Conservation (phyloP, 2,329 filamentous ascomycete genomes). For the Botrytis aclada region DNA sequence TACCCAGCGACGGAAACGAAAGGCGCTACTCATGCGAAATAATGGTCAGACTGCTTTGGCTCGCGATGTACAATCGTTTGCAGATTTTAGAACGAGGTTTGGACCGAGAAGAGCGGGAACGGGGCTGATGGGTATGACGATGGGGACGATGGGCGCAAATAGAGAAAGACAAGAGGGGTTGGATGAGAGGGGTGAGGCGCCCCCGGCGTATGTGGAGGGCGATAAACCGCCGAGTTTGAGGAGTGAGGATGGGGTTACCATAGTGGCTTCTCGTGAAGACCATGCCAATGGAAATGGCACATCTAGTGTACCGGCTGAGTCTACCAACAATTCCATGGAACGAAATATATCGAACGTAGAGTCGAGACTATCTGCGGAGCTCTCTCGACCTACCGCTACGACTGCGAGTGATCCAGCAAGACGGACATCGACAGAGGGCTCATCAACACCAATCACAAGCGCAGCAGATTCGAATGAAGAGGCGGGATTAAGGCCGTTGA, state of each 20-base stretch:
- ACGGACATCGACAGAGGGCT: neutral
- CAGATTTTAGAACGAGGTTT: constrained; percentile 19
- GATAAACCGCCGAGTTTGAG: constrained; percentile 34
- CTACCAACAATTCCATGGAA: neutral
- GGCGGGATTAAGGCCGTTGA: constrained; percentile 25
- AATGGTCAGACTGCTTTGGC: constrained; percentile 36
- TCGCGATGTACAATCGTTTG: constrained; percentile 32
- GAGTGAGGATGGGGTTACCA: constrained; percentile 11
- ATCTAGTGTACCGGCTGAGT: neutral
- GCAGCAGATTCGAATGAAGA: constrained; percentile 1
- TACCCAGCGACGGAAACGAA: constrained; percentile 39
- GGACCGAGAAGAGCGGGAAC: constrained; percentile 22
- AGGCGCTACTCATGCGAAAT: constrained; percentile 22
- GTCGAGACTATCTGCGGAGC: constrained; percentile 13
- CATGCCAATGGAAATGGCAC: neutral
- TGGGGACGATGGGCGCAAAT: neutral
- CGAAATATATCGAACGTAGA: neutral
- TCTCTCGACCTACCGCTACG: neutral
- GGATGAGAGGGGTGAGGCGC: constrained; percentile 62
- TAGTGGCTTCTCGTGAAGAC: neutral
- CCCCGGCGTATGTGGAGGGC: constrained; percentile 54
- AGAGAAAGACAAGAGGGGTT: constrained; percentile 50
- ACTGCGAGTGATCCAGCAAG: neutral
- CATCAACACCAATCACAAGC: constrained; percentile 7
- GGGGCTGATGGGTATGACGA: constrained; percentile 16